Evolutionary conservation across 306 rosid species (phyloP).

Genomic region (Lathyrus tuberosus): DNA sequence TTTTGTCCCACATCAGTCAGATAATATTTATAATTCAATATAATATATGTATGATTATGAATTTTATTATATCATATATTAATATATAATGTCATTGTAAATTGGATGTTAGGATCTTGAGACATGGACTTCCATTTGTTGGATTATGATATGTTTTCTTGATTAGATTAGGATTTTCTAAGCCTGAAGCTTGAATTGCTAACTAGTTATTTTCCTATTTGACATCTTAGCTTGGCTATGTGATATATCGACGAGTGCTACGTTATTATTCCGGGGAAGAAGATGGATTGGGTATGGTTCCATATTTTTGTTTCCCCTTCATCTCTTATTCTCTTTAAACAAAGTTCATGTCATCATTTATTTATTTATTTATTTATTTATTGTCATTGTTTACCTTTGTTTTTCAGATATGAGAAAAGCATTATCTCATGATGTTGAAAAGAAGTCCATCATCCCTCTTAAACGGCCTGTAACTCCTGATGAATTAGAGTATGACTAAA

Average conservation of each 20-base stretch:
- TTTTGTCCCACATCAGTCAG: neutral
- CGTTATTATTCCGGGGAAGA: slow-evolving; percentile 97
- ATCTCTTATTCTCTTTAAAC: slow-evolving; percentile 9
- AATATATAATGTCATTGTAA: slow-evolving; percentile 1
- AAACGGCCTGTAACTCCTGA: slow-evolving; percentile 95
- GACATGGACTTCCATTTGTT: slow-evolving; percentile 6
- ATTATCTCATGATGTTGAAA: slow-evolving; percentile 86
- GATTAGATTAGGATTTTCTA: slow-evolving; percentile 19
- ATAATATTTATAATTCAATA: neutral
- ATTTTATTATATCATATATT: neutral
- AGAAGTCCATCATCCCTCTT: slow-evolving; percentile 92
- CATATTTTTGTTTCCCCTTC: slow-evolving; percentile 14
- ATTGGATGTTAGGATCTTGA: neutral
- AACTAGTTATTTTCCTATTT: slow-evolving; percentile 20
- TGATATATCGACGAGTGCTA: slow-evolving; percentile 92
- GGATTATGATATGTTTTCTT: slow-evolving; percentile 25
- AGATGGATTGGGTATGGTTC: slow-evolving; percentile 86
- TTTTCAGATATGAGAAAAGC: slow-evolving; percentile 98
- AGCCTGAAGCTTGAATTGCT: slow-evolving; percentile 34
- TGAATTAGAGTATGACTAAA: slow-evolving; percentile 91
- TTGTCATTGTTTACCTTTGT: slow-evolving; percentile 30
- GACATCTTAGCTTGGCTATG: slow-evolving; percentile 80
- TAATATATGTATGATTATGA: neutral
- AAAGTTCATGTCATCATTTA: slow-evolving; percentile 20
- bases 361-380: slow-evolving; percentile 37